Conservation (phyloP, 2,329 filamentous ascomycete species). For the Pseudocercospora vitis region DNA sequence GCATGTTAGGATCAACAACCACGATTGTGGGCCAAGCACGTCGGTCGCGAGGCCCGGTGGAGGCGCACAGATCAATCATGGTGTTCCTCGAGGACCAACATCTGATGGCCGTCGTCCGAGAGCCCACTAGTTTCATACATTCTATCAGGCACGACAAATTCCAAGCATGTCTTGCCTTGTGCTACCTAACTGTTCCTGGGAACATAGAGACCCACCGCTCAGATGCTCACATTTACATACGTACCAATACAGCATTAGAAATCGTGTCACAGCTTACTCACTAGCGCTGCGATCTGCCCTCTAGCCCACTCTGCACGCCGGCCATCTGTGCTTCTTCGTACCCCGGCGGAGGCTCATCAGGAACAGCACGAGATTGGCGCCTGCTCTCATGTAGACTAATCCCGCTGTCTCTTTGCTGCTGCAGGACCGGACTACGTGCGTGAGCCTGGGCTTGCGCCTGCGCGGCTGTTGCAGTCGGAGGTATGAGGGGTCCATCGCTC, state of each 20-base stretch:
- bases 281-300: conserved; percentile 31
- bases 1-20: background rate
- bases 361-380: conserved; percentile 37
- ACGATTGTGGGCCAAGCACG: background rate
- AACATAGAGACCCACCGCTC: conserved; percentile 4
- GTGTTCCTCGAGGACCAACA: no score
- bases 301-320: conserved; percentile 60
- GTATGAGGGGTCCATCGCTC: conserved; percentile 42
- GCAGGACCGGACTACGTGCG: conserved; percentile 17
- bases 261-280: conserved; percentile 1
- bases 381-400: conserved; percentile 24
- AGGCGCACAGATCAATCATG: background rate
- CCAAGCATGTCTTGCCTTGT: conserved; percentile 1
- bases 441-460: conserved; percentile 28
- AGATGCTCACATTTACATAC: conserved; percentile 6
- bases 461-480: conserved; percentile 40
- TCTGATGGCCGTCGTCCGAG: no score
- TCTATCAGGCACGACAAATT: background rate
- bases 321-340: conserved; percentile 91
- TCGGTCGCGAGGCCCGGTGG: background rate
- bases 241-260: conserved; percentile 6
- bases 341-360: conserved; percentile 76
- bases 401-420: conserved; percentile 27
- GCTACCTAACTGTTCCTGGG: conserved; percentile 1
- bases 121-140: background rate